Base-by-base conservation (phyloP, 768 basidiomycete genomes). In the Panaeolus papilionaceus region DNA sequence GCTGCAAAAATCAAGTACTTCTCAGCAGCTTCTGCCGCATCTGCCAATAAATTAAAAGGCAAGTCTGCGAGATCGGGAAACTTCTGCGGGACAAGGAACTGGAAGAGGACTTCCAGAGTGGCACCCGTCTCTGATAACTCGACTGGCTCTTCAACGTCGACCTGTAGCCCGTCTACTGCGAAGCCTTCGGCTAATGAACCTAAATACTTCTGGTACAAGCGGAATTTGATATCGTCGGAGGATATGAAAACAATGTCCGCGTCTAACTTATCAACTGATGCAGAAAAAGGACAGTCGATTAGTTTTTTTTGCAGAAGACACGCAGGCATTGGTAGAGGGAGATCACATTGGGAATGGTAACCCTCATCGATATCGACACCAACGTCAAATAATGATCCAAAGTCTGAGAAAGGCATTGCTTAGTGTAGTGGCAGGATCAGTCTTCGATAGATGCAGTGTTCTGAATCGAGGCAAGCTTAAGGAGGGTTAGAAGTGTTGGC, bases 1-100 rank as follows among this genome's bases (percentile, higher is more conserved):
- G 73, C 75, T 26, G 72, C 44, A 62, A 71, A 77, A 0, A 79
- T 71, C 54, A 74, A 66, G 45, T 76, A 77, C 62, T 75, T 76
- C 65, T 75, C 75, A 10, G 67, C 74, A 18, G 76, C 77, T 62
- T 78, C 75, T 7, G 77, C 74, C 14, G 76, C 49, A 7, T 63
- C 61, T 0, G 63, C 66, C 0, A 78, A 69, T 1, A 67, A 7
- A 9, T 68, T 64, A 44, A 73, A 63, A 6, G 42, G 14, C 42
- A 44, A 14, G n/a, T 68, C 64, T 28, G 70, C 68, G 16, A 78
- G 63, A 40, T 67, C 49, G 2, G 76, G 76, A 38, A 76, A 74
- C 26, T 71, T 70, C 23, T 67, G 64, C 0, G 78, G 76, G 26
- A 72, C 72, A n/a, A 77, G 64, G 58, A 76, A 79, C 10, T 72